Evolutionary conservation across 352 stramenopile species (phyloP), one percentile per base, ranked within the genome.

Genomic region (Phytophthora sp.): DNA sequence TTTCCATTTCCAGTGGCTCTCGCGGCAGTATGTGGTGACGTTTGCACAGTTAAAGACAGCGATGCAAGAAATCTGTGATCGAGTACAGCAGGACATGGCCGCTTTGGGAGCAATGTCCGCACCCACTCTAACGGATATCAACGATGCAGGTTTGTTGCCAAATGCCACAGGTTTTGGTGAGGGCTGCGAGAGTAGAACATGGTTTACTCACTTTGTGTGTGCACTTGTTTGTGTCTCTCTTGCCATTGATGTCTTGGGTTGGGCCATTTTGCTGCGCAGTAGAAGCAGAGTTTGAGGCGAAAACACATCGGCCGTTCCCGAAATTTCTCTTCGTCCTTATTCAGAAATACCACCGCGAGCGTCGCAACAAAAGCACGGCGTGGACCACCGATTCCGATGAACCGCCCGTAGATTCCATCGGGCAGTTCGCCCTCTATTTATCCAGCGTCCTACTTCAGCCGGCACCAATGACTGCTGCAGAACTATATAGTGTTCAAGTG

Each of bases 271-370:
- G 38, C 41, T 57, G 66, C 69, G 71, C 73, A 91, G 85, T 91
- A 78, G 85, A 91, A 80, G 83, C 75, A 76, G 88, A 95, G 71
- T 93, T 94, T 73, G 88, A 95, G 65, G 72, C 84, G 27, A 94
- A 94, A 62, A 80, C 77, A 24, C 76, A 93, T 39, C 84, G 85
- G 0, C 88, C 88, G 26, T 93, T 94, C 53, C 88, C 88, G 3
- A 54, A 46, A 21, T 95, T 93, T 53, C 68, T 95, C 35, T 77
- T 83, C 53, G 67, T 89, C 13, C 71, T 95, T 38, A 93, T 95
- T 49, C 84, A 95, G 50, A 95, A 93, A 73, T 95, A 93, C 66
- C 86, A 93, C 58, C 82, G 76, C 41, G 88, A 95, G 62, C 76
- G 77, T 31, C 79, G 77, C 31, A 76, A 84, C 35, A 63, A 85